Conservation (phyloP, 1,284 basidiomycete genomes). For the Ganoderma lucidum region DNA sequence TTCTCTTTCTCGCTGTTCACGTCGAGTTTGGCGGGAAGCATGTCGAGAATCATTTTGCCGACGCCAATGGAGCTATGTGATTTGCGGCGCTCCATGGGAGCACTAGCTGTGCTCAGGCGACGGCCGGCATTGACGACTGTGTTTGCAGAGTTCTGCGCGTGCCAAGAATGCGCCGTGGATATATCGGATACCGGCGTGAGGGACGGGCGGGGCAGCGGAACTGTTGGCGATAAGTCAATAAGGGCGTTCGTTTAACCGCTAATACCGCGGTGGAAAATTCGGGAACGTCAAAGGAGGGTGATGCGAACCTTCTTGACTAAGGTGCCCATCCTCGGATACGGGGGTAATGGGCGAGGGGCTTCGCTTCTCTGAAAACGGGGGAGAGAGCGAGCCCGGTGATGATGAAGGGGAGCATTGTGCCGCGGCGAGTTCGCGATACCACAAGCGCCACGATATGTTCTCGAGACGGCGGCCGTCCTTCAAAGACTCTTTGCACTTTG, state of each 20-base stretch:
- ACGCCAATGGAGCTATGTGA: slow-evolving; percentile 43
- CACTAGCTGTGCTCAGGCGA: slow-evolving; percentile 40
- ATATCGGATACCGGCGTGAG: slow-evolving; percentile 22
- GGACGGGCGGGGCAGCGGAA: slow-evolving; percentile 17
- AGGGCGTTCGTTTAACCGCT: slow-evolving; percentile 18
- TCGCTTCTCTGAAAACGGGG: slow-evolving; percentile 36
- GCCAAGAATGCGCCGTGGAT: slow-evolving; percentile 39
- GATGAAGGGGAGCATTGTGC: slow-evolving; percentile 41
- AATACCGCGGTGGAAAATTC: slow-evolving; percentile 15
- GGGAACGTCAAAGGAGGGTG: slow-evolving; percentile 2
- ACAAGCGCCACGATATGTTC: slow-evolving; percentile 88
- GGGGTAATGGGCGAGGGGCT: slow-evolving; percentile 44
- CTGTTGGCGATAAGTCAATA: slow-evolving; percentile 14
- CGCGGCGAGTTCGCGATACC: slow-evolving; percentile 71
- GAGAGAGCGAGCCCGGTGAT: slow-evolving; percentile 44
- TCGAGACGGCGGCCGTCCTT: slow-evolving; percentile 82
- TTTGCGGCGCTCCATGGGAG: slow-evolving; percentile 41
- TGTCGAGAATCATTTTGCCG: slow-evolving; percentile 65
- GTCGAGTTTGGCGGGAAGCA: slow-evolving; percentile 52
- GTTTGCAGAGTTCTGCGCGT: slow-evolving; percentile 34
- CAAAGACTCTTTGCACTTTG: slow-evolving; percentile 82
- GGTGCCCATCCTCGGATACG: slow-evolving; percentile 41
- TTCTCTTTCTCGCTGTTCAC: slow-evolving; percentile 29
- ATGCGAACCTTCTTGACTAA: slow-evolving; percentile 27
- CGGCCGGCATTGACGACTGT: slow-evolving; percentile 35